These are phyloP conservation scores for Teunomyces pallodes DNA, from an alignment of 805 yeast species.

Conservation along the genomic window DNA sequence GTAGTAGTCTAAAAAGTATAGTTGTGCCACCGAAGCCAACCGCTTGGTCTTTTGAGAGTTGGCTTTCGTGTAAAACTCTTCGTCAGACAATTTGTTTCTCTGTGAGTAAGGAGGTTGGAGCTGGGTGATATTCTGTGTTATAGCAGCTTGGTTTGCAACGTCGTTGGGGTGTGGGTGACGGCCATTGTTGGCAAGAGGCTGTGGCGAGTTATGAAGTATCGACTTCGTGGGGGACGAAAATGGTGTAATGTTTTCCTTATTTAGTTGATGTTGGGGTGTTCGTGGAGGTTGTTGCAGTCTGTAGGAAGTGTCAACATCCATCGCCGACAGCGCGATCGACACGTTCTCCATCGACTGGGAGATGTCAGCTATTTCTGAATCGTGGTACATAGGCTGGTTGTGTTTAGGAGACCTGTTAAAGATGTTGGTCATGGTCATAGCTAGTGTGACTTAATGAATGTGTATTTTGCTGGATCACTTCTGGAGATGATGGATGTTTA, in stretches of 20 bases:
- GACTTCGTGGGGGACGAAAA: constrained; percentile 34
- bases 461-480: not conserved
- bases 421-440: constrained; percentile 13
- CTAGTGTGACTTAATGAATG: not conserved
- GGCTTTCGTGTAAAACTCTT: constrained; percentile 57
- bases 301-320: constrained; percentile 37
- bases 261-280: constrained; percentile 17
- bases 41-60: constrained; percentile 76
- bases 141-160: constrained; percentile 12
- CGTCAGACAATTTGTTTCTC: constrained; percentile 21
- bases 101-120: constrained; percentile 25
- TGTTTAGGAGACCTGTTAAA: constrained; percentile 18
- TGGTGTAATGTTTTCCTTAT: constrained; percentile 40
- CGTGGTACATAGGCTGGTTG: constrained; percentile 14
- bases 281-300: constrained; percentile 14
- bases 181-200: constrained; percentile 7
- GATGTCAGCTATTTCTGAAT: constrained; percentile 30
- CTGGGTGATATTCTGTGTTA: constrained; percentile 29
- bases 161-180: constrained; percentile 9
- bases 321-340: constrained; percentile 26
- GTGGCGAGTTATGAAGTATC: constrained; percentile 32
- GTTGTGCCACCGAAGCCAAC: constrained; percentile 85
- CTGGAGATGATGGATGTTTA: not conserved
- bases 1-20: constrained; percentile 91
- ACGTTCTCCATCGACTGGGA: constrained; percentile 45